Evolutionary conservation across 257 asterid species (phyloP).

Genomic region (Salvia splendens): DNA sequence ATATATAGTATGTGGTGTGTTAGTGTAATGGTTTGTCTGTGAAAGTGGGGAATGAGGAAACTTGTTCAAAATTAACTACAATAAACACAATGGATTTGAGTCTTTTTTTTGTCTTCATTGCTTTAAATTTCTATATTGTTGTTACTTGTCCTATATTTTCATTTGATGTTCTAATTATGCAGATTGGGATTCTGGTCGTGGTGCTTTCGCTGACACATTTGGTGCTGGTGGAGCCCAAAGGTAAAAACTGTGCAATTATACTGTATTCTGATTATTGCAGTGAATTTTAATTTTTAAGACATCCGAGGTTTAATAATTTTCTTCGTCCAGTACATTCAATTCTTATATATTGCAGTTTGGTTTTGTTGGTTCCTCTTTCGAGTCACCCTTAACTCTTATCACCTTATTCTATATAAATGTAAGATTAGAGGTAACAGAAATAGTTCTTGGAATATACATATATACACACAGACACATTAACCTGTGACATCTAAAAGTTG

Average conservation of each 20-base stretch:
- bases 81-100: not conserved
- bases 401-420: not conserved
- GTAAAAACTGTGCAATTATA: conserved; percentile 38
- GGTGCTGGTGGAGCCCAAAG: conserved; percentile 64
- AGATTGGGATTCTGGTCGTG: conserved; percentile 91
- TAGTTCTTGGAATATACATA: not conserved
- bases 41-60: too few relatives aligned
- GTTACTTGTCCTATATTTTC: conserved; percentile 11
- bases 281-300: conserved; percentile 16
- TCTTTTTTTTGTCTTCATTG: not conserved
- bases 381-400: not conserved
- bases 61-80: too few relatives aligned
- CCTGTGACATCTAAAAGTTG: not conserved
- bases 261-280: conserved; percentile 17
- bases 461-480: not conserved
- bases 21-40: too few relatives aligned
- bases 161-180: conserved; percentile 28
- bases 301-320: not conserved
- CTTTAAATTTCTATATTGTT: not conserved
- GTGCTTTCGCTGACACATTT: conserved; percentile 62
- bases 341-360: not conserved
- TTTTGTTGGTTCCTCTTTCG: not conserved
- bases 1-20: too few relatives aligned
- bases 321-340: not conserved
- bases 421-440: not conserved